These are phyloP conservation scores for Podospora appendiculata DNA, from an alignment of 495 filamentous ascomycete genomes.

Conservation along the genomic window DNA sequence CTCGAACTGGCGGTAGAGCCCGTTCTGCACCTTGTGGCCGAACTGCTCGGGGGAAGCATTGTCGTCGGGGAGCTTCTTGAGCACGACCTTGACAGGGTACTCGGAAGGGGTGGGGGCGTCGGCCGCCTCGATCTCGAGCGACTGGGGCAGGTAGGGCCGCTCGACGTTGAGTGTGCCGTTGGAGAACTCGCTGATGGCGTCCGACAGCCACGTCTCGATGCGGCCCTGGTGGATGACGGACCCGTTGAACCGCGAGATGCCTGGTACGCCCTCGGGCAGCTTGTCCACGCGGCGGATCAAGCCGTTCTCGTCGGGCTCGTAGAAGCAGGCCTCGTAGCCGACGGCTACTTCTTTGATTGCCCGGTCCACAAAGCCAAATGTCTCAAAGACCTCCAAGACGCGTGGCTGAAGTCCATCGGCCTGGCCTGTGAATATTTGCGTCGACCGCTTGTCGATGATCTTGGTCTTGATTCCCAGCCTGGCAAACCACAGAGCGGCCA, in stretches of 20 bases:
- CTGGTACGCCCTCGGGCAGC: neutral
- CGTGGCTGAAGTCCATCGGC: neutral
- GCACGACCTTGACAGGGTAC: neutral
- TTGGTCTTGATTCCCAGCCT: neutral
- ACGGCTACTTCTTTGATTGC: neutral
- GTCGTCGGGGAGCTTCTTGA: neutral
- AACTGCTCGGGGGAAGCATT: neutral
- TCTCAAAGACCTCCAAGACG: neutral
- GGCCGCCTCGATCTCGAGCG: neutral
- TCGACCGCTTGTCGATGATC: neutral
- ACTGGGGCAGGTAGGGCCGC: neutral
- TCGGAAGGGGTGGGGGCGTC: constrained; percentile 13
- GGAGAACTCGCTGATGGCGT: neutral
- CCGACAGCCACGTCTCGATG: neutral
- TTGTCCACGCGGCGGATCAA: neutral
- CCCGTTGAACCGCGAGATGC: neutral
- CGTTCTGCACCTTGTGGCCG: neutral
- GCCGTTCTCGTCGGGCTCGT: neutral
- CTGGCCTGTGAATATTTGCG: neutral
- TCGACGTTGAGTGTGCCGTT: neutral
- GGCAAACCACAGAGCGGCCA: neutral
- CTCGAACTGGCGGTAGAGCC: neutral
- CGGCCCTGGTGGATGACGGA: constrained; percentile 1
- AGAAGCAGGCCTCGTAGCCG: constrained; percentile 1
- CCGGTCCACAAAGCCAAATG: neutral